Percentiles rank a stretch among this genome's conserved stretches.
Evolutionary conservation across 108 stramenopile species (phyloP).

Genomic region (Cyclotella kingstonii): DNA sequence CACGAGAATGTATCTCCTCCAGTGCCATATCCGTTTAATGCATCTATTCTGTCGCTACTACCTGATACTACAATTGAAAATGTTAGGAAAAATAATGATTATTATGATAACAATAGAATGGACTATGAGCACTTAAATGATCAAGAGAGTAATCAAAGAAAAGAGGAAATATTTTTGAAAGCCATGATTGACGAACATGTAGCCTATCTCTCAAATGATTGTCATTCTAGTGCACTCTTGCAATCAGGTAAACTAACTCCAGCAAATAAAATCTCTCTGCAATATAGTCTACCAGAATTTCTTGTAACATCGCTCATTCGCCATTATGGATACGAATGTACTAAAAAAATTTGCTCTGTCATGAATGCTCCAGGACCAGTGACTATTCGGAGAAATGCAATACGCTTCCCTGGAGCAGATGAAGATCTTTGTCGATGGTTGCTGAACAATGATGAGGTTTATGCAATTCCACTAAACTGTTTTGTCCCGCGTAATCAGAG

Average conservation of each 20-base stretch:
- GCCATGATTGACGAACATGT: constrained; percentile 37
- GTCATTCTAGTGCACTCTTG: background rate
- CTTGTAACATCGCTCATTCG: constrained; percentile 21
- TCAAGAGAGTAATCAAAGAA: background rate
- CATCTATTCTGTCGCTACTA: constrained; percentile 8
- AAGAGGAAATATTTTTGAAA: constrained; percentile 6
- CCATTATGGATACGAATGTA: constrained; percentile 24
- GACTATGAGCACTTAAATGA: background rate
- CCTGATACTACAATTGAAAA: background rate
- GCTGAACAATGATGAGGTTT: constrained; percentile 32
- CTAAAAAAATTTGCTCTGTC: constrained; percentile 23
- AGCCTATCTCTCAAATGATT: constrained; percentile 6
- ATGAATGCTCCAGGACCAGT: constrained; percentile 36
- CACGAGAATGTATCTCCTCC: constrained; percentile 4
- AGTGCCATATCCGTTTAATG: constrained; percentile 33
- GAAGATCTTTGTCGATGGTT: constrained; percentile 28
- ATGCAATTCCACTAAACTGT: constrained; percentile 8
- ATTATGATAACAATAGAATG: background rate
- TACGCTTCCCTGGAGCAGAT: constrained; percentile 35
- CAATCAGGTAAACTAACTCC: background rate
- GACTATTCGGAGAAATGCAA: constrained; percentile 39
- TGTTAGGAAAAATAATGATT: background rate
- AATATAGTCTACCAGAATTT: constrained; percentile 32
- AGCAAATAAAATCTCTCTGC: constrained; percentile 21
- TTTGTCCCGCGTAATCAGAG: background rate